A percentile compares a stretch with the other conserved stretches of the same genome.
phyloP scores from a whole-genome alignment of 73 alveolate species.

The Blepharisma stoltei region DNA sequence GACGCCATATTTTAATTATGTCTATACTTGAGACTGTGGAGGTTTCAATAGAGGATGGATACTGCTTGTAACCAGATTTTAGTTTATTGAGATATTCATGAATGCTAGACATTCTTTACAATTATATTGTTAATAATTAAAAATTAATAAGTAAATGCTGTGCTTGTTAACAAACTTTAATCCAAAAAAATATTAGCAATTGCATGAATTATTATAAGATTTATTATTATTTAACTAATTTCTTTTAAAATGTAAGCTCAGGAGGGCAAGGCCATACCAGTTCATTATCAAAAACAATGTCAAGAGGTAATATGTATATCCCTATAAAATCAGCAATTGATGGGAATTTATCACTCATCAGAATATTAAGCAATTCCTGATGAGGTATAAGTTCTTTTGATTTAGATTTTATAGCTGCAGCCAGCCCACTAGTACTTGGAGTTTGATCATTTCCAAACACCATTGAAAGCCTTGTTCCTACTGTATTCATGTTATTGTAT shows the following conservation, averaged over 20 bases:
- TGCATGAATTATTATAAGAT: too few species aligned
- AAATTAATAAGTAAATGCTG: too few species aligned
- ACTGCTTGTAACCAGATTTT: too few species aligned
- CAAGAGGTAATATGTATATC: not conserved
- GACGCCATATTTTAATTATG: too few species aligned
- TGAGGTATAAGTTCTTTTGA: not conserved
- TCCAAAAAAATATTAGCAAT: too few species aligned
- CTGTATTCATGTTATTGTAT: not conserved
- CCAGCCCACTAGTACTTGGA: not conserved
- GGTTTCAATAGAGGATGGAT: too few species aligned
- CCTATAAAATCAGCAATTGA: not conserved
- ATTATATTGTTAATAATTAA: too few species aligned
- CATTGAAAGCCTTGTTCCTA: not conserved
- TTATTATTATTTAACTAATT: not conserved
- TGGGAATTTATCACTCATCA: not conserved
- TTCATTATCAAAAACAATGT: constrained; percentile 20
- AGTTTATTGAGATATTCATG: too few species aligned
- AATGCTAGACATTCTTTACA: too few species aligned
- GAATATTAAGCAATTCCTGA: not conserved
- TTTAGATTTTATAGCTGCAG: not conserved
- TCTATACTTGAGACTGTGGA: too few species aligned
- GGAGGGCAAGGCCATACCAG: constrained; percentile 29
- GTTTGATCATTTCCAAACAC: not conserved
- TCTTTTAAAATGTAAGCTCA: not conserved
- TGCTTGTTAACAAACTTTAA: too few species aligned